Evolutionary conservation across 257 asterid genomes (phyloP).

Genomic region (Solanum chiquidenum): DNA sequence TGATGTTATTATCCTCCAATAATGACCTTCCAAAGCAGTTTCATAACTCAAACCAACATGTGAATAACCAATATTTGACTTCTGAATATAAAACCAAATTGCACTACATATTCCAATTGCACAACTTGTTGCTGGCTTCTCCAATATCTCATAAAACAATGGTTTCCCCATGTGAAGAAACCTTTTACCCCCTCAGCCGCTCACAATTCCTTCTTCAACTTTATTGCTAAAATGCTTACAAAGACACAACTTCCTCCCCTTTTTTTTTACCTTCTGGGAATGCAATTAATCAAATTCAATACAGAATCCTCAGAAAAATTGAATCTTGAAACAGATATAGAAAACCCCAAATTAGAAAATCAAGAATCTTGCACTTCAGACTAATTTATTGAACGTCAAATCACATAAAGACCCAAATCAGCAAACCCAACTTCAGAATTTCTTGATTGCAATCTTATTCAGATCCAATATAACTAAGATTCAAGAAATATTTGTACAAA

Average conservation of each 20-base stretch:
- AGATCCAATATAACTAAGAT: constrained; percentile 1
- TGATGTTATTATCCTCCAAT: constrained; percentile 88
- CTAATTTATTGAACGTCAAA: neutral
- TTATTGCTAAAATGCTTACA: neutral
- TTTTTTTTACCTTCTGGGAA: neutral
- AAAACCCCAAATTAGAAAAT: neutral
- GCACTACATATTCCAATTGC: constrained; percentile 63
- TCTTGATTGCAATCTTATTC: neutral
- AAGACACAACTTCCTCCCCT: neutral
- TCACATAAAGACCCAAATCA: neutral
- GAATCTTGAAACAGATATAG: neutral
- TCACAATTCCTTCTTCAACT: neutral
- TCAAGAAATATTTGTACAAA: neutral
- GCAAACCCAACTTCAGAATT: neutral
- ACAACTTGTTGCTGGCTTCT: constrained; percentile 92
- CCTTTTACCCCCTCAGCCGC: neutral
- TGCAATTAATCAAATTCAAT: neutral
- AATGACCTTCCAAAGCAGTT: constrained; percentile 70
- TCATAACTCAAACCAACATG: constrained; percentile 90
- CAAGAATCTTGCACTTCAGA: neutral
- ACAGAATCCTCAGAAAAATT: neutral
- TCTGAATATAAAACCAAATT: constrained; percentile 85
- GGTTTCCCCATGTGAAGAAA: constrained; percentile 77
- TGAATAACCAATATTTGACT: constrained; percentile 72
- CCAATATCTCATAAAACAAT: constrained; percentile 62